Percentiles rank a stretch among this genome's conserved stretches.
These are phyloP conservation scores for Pichia occidentalis DNA, from an alignment of 805 yeast species.

Conservation along the genomic window DNA sequence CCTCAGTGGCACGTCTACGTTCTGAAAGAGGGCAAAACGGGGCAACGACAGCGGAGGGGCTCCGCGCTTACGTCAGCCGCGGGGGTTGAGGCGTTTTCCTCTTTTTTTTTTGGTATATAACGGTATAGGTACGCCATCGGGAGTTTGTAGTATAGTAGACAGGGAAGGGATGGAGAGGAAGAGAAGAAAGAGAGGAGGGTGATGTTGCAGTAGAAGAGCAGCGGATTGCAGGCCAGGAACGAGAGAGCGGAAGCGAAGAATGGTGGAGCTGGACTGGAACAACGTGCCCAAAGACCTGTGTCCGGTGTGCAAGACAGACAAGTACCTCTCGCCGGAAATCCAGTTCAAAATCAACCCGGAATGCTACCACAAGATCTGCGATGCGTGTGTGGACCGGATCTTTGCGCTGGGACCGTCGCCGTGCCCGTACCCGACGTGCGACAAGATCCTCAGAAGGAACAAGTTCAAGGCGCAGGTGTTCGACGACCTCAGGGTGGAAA, in stretches of 20 bases:
- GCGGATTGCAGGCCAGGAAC: no score
- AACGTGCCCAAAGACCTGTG: slow-evolving; percentile 49
- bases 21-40: no score
- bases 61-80: no score
- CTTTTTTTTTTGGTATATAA: no score
- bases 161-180: no score
- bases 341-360: slow-evolving; percentile 90
- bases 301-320: slow-evolving; percentile 94
- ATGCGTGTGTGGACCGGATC: slow-evolving; percentile 91
- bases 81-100: no score
- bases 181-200: no score
- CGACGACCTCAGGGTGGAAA: slow-evolving; percentile 84
- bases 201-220: no score
- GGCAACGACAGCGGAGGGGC: no score
- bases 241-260: slow-evolving; percentile 2
- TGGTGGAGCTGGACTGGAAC: slow-evolving; percentile 32
- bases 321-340: slow-evolving; percentile 90
- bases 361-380: slow-evolving; percentile 97
- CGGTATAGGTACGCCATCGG: no score
- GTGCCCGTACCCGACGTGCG: slow-evolving; percentile 92
- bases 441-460: slow-evolving; percentile 77
- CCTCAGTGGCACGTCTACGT: no score
- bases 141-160: no score
- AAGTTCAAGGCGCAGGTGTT: slow-evolving; percentile 88
- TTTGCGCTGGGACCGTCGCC: slow-evolving; percentile 94